phyloP scores from a whole-genome alignment of 441 rosid species.

The Viola pubescens region DNA sequence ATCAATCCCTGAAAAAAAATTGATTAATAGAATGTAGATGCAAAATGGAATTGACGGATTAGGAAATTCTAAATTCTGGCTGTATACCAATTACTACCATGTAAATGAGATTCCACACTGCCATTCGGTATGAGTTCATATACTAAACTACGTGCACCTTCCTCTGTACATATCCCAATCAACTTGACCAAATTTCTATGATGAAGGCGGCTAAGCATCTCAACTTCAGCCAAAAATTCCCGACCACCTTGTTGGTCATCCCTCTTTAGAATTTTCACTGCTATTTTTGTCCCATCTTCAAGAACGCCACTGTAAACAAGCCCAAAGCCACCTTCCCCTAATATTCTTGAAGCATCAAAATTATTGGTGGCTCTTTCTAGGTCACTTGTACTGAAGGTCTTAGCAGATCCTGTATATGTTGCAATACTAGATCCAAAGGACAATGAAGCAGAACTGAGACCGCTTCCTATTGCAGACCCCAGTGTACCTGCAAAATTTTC shows the following conservation, averaged over 20 bases:
- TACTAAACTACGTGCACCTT: slow-evolving; percentile 72
- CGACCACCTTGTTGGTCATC: slow-evolving; percentile 89
- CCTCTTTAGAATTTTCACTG: slow-evolving; percentile 88
- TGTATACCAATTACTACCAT: slow-evolving; percentile 36
- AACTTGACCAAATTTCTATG: slow-evolving; percentile 89
- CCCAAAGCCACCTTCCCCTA: slow-evolving; percentile 97
- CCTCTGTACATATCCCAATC: slow-evolving; percentile 92
- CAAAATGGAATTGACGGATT: background rate
- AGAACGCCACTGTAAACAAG: slow-evolving; percentile 73
- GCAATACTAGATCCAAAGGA: slow-evolving; percentile 86
- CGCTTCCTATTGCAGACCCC: slow-evolving; percentile 58
- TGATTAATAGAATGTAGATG: background rate
- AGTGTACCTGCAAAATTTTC: slow-evolving; percentile 41
- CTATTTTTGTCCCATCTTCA: slow-evolving; percentile 78
- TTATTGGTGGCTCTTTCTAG: slow-evolving; percentile 70
- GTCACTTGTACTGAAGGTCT: slow-evolving; percentile 67
- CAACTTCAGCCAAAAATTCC: slow-evolving; percentile 93
- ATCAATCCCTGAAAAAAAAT: slow-evolving; percentile 44
- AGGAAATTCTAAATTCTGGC: slow-evolving; percentile 1
- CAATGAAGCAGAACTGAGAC: slow-evolving; percentile 60
- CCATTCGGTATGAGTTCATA: slow-evolving; percentile 95
- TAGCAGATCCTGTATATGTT: slow-evolving; percentile 76
- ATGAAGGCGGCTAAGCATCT: slow-evolving; percentile 98
- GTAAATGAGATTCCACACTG: slow-evolving; percentile 94
- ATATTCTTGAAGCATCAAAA: slow-evolving; percentile 60